Conservation (phyloP, 106 monocot genomes). For the Phalaenopsis equestris region DNA sequence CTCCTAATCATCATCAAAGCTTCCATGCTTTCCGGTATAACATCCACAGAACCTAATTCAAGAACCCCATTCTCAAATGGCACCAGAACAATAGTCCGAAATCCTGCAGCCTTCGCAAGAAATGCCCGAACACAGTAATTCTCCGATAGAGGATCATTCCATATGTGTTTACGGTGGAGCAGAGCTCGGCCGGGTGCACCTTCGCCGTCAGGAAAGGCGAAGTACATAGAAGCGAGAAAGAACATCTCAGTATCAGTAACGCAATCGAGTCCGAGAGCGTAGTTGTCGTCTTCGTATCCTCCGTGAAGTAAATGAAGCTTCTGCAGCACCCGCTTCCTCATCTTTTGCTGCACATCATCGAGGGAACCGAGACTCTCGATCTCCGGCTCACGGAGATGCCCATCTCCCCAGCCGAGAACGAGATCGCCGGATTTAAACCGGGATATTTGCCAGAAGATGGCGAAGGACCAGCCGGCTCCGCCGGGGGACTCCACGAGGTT, state of each 20-base stretch:
- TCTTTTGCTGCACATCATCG: slow-evolving; percentile 15
- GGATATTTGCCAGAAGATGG: slow-evolving; percentile 87
- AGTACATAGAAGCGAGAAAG: slow-evolving; percentile 89
- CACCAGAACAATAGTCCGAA: slow-evolving; percentile 51
- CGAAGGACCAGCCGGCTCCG: slow-evolving; percentile 44
- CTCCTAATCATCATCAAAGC: slow-evolving; percentile 19
- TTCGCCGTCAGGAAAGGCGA: slow-evolving; percentile 53
- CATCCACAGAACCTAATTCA: slow-evolving; percentile 44
- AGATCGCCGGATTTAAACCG: slow-evolving; percentile 29
- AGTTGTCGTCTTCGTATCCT: slow-evolving; percentile 46
- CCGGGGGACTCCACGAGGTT: slow-evolving; percentile 59
- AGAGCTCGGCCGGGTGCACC: slow-evolving; percentile 64
- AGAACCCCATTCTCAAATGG: slow-evolving; percentile 60
- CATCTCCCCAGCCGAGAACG: slow-evolving; percentile 83
- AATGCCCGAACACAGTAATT: slow-evolving; percentile 47
- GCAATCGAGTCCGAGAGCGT: slow-evolving; percentile 48
- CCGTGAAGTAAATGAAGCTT: slow-evolving; percentile 40
- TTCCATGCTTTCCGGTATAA: slow-evolving; percentile 30
- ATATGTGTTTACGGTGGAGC: slow-evolving; percentile 41
- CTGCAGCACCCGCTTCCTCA: slow-evolving; percentile 68
- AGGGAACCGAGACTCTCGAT: not conserved
- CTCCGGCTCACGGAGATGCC: slow-evolving; percentile 41
- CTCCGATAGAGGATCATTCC: slow-evolving; percentile 32
- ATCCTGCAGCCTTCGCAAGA: slow-evolving; percentile 48
- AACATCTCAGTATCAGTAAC: slow-evolving; percentile 74